Evolutionary conservation across 192 early-diverging fungal species (phyloP).

Genomic region (Coemansia furcata): DNA sequence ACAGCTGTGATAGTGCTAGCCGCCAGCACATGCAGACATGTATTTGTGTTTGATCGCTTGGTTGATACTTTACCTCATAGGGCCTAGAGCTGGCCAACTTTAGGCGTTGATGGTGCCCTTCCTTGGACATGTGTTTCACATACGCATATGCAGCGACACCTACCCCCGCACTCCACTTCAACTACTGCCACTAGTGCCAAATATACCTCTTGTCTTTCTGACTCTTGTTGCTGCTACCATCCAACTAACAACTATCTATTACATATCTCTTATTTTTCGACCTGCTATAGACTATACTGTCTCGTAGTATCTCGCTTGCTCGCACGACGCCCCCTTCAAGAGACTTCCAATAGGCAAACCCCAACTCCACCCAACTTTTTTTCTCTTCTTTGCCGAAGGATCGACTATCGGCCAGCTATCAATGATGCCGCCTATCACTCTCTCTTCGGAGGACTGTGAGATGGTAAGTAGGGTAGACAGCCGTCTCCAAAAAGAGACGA

Average conservation of each 20-base stretch:
- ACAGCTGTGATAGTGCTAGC: not conserved
- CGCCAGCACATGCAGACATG: not conserved
- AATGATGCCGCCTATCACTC: conserved; percentile 39
- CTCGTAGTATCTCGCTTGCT: not conserved
- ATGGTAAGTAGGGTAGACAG: conserved; percentile 30
- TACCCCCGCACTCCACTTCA: not conserved
- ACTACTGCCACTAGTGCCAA: not conserved
- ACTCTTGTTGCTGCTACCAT: not conserved
- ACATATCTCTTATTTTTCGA: not conserved
- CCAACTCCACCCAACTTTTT: not conserved
- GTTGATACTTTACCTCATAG: not conserved
- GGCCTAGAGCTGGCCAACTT: not conserved
- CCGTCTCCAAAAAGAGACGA: not conserved
- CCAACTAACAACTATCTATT: not conserved
- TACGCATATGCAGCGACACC: not conserved
- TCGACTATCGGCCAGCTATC: not conserved
- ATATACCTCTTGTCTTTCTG: not conserved
- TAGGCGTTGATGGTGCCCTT: not conserved
- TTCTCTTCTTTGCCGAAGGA: not conserved
- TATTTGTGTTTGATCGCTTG: not conserved
- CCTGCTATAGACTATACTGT: not conserved
- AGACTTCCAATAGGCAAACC: not conserved
- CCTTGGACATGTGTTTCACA: not conserved
- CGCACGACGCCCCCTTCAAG: not conserved
- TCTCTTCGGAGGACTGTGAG: conserved; percentile 50